Evolutionary conservation across 345 rosid genomes (phyloP), one percentile per base, ranked within the genome.

Genomic region (Syzygium oleosum): DNA sequence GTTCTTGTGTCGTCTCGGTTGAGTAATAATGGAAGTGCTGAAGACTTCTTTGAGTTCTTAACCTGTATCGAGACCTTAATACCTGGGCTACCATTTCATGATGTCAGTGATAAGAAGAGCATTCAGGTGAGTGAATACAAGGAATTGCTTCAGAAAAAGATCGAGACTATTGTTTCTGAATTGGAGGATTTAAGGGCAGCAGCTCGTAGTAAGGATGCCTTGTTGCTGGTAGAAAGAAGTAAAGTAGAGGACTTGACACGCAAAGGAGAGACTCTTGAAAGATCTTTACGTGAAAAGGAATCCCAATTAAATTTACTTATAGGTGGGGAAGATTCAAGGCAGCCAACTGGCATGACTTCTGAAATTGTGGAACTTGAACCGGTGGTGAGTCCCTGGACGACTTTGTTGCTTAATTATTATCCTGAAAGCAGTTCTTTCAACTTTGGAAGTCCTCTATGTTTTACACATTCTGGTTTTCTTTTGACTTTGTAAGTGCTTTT

Each of bases 321-420:
- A 87, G 93, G 90, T 80, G 88, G 22, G 55, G 91, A 90, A 88
- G 93, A 90, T 89, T 84, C 92, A 56, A 92, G 90, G 59, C 91
- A 31, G 86, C 88, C 92, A 89, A 88, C 88, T 51, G 86, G 90
- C 85, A 55, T 88, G 83, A 88, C 90, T 31, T 92, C 99, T 58
- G 98, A 96, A 92, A 94, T 96, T 59, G 90, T 92, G 85, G 95
- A 98, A 95, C 95, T 94, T 84, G 96, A 96, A 92, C 98, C 99
- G n/a, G 85, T 94, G 95, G 99, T 95, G 91, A 95, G 98, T 91
- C 84, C 52, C 78, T 88, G 58, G 78, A 68, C 88, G 46, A 38
- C 78, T n/a, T 84, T 80, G 54, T 77, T 11, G 23, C 52, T 87
- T 65, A 38, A 9, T 25, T 79, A 27, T 80, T 38, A 1, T 34